Evolutionary conservation across 495 filamentous ascomycete species (phyloP).

Genomic region (Penicillium taxi): DNA sequence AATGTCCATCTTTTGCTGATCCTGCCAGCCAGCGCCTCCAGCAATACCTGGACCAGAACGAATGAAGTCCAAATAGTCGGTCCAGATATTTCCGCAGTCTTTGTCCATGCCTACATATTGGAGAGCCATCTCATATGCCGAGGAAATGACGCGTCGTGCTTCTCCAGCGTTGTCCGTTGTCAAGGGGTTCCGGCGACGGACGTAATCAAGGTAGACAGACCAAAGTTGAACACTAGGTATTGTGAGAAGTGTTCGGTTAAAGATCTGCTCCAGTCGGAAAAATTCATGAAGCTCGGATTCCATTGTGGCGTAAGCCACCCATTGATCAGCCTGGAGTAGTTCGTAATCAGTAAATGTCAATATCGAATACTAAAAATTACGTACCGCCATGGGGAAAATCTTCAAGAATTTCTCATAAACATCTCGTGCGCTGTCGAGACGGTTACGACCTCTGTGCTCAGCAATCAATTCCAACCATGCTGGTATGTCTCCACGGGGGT

Average conservation of each 20-base stretch:
- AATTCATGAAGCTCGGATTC: conserved; percentile 78
- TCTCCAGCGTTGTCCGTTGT: conserved; percentile 68
- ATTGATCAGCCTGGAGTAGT: conserved; percentile 74
- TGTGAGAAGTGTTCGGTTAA: conserved; percentile 61
- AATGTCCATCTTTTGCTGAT: conserved; percentile 93
- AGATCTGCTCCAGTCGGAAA: conserved; percentile 68
- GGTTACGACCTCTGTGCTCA: conserved; percentile 74
- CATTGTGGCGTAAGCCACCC: conserved; percentile 79
- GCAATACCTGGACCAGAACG: conserved; percentile 74
- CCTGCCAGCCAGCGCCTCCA: conserved; percentile 85
- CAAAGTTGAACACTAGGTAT: conserved; percentile 79
- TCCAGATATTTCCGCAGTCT: conserved; percentile 85
- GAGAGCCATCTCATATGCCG: conserved; percentile 87
- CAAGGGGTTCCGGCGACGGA: conserved; percentile 82
- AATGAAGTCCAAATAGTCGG: conserved; percentile 86
- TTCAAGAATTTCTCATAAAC: conserved; percentile 80
- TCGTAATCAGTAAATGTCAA: conserved; percentile 10
- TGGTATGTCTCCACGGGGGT: conserved; percentile 82
- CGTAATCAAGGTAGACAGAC: conserved; percentile 90
- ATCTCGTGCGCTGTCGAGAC: conserved; percentile 69
- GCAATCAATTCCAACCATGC: conserved; percentile 82
- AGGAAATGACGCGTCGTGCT: conserved; percentile 65
- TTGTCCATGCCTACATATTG: conserved; percentile 83
- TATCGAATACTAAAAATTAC: conserved; percentile 26
- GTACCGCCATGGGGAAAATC: conserved; percentile 83